Evolutionary conservation across 129 eudicot species (phyloP), one percentile per base, ranked within the genome.

Genomic region (Artemisia argyi): DNA sequence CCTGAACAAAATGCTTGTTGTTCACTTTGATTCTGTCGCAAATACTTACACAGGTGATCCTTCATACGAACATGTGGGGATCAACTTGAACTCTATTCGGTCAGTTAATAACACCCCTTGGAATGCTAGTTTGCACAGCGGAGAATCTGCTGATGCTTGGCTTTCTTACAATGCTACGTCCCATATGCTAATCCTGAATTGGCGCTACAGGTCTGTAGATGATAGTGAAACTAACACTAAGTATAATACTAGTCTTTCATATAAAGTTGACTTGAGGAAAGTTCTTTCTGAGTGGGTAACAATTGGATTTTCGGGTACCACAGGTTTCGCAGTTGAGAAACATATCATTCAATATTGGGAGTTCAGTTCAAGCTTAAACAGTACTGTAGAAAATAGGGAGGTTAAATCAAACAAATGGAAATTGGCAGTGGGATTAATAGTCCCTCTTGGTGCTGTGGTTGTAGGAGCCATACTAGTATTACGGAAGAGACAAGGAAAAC

Each of bases 261-360:
- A 57, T 19, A 46, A 18, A 65, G 77, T 85, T 50, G 79, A 85
- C 68, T 75, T 85, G 42, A 54, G 53, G 39, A 61, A 82, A 60
- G 73, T 76, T 53, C 82, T 85, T 55, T 78, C 85, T 0, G 78
- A 73, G 60, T 51, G 73, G 58, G 85, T 52, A 14, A 76, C 59
- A 4, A 50, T 85, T 3, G 87, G 90, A 63, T 82, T 85, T 60
- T 82, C 87, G 24, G 85, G 85, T 64, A 77, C 90, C 13, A 85
- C 90, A 0, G 85, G 87, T 50, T 14, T 2, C 1, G 17, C 17
- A 57, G 75, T 44, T 22, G 87, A 79, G 61, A 46, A 51, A 24
- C 75, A 82, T 32, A 73, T 13, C 11, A 79, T 82, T 67, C 68
- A 24, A 57, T 69, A 69, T 7, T 82, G 90, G 87, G 69, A 72